phyloP scores from a whole-genome alignment of 2,329 filamentous ascomycete species.

The Myriosclerotinia curreyana region DNA sequence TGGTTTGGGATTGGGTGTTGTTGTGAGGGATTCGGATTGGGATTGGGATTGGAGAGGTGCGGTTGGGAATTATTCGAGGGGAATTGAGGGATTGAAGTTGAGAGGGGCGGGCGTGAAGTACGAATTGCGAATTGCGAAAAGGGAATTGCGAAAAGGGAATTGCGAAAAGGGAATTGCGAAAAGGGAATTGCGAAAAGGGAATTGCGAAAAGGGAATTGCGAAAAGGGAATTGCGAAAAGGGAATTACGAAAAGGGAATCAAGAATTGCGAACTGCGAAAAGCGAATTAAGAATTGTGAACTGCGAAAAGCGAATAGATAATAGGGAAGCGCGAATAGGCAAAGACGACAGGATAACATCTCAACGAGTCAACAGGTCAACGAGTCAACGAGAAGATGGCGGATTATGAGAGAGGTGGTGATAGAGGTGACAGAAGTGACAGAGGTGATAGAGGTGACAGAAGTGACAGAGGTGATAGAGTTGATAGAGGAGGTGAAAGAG shows the following conservation, averaged over 20 bases:
- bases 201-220: background rate
- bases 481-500: conserved; percentile 8
- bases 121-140: background rate
- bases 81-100: background rate
- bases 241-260: background rate
- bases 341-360: too few species aligned
- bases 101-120: background rate
- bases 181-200: accelerated
- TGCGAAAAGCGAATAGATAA: too few species aligned
- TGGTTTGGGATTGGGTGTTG: background rate
- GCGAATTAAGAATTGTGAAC: too few species aligned
- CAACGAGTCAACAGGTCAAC: too few species aligned
- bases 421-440: background rate
- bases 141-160: too few species aligned
- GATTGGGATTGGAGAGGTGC: background rate
- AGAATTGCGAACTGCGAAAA: too few species aligned
- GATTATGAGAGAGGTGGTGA: conserved; percentile 8
- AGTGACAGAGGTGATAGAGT: background rate
- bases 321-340: too few species aligned
- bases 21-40: background rate
- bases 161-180: too few species aligned
- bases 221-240: background rate
- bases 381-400: conserved; percentile 1
- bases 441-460: too few species aligned
- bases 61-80: too few species aligned